Base-by-base conservation (phyloP, 1,284 basidiomycete species). In the Fistulina hepatica region DNA sequence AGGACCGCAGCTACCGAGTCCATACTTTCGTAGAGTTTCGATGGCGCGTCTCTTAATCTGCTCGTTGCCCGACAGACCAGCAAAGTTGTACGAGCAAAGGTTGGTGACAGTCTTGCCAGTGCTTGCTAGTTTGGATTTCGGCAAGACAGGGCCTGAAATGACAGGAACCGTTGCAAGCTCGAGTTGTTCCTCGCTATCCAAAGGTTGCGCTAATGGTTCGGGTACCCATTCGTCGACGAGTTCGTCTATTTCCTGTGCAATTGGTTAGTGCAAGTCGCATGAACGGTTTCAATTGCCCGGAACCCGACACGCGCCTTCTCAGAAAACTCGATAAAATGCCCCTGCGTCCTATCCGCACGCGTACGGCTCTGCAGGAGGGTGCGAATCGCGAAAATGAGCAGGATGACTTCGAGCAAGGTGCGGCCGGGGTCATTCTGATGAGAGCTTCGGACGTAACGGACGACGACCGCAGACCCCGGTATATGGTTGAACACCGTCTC, bases 191-290 rank as follows among this genome's bases (percentile, higher is more conserved):
- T 62, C 61, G 1, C 67, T 59, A 10, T 65, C 64, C 33, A 84
- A 67, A 13, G 76, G 74, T 22, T 71, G 69, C 5, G 74, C 80
- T 3, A 99, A 71, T 10, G 89, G 81, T 47, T 93, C 88, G 0
- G 95, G 95, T 8, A 69, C 69, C 88, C 93, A 99, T 56, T 98
- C 95, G 41, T 88, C 81, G 2, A 99, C 89, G 25, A 98, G 74
- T 52, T 98, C 94, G 55, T 97, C 82, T 42, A 97, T 81, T 78
- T 98, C 95, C 89, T 95, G 36, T 21, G 5, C 31, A 12, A 27
- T 39, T 37, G 30, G 17, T 36, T 41, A 38, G 28, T 39, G 25
- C 22, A 17, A 37, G 26, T 10, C 40, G 12, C 20, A 10, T 28
- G 7, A 10, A 35, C n/a, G 20, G 6, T 8, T 34, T n/a, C n/a